phyloP scores from a whole-genome alignment of 1,284 basidiomycete genomes.

The Ustilago hordei region DNA sequence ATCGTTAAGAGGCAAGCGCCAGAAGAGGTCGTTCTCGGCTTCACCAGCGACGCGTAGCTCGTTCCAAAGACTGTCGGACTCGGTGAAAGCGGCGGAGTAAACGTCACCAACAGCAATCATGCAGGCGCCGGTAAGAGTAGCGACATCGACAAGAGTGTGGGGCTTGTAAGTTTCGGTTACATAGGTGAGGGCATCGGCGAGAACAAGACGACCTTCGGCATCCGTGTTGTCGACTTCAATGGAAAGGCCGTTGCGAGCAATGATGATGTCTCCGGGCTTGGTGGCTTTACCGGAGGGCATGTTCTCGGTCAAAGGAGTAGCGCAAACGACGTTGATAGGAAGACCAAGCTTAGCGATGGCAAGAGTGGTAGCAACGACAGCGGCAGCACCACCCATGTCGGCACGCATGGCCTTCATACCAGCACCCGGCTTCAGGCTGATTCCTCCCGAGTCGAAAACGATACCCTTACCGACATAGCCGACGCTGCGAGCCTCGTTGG shows the following conservation, averaged over 20 bases:
- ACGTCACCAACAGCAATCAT: slow-evolving; percentile 74
- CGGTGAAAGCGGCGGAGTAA: slow-evolving; percentile 81
- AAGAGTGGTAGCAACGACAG: slow-evolving; percentile 78
- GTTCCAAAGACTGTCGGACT: slow-evolving; percentile 76
- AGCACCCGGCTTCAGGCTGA: slow-evolving; percentile 81
- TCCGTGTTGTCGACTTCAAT: slow-evolving; percentile 90
- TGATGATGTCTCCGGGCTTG: slow-evolving; percentile 84
- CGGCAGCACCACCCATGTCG: slow-evolving; percentile 75
- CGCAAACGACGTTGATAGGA: slow-evolving; percentile 81
- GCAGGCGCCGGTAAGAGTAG: slow-evolving; percentile 78
- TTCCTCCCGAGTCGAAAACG: slow-evolving; percentile 81
- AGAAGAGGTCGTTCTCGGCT: slow-evolving; percentile 74
- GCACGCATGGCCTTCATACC: slow-evolving; percentile 73
- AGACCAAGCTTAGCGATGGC: slow-evolving; percentile 84
- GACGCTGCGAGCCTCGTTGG: slow-evolving; percentile 75
- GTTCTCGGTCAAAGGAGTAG: slow-evolving; percentile 85
- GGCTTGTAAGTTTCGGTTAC: slow-evolving; percentile 82
- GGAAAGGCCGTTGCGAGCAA: slow-evolving; percentile 88
- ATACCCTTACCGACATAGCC: slow-evolving; percentile 84
- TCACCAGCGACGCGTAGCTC: slow-evolving; percentile 79
- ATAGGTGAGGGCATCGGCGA: slow-evolving; percentile 85
- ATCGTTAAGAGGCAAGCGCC: slow-evolving; percentile 76
- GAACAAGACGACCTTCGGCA: slow-evolving; percentile 83
- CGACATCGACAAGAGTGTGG: slow-evolving; percentile 85
- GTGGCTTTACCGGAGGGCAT: slow-evolving; percentile 77